Conservation (phyloP, 257 asterid species). For the Echites panduratus region DNA sequence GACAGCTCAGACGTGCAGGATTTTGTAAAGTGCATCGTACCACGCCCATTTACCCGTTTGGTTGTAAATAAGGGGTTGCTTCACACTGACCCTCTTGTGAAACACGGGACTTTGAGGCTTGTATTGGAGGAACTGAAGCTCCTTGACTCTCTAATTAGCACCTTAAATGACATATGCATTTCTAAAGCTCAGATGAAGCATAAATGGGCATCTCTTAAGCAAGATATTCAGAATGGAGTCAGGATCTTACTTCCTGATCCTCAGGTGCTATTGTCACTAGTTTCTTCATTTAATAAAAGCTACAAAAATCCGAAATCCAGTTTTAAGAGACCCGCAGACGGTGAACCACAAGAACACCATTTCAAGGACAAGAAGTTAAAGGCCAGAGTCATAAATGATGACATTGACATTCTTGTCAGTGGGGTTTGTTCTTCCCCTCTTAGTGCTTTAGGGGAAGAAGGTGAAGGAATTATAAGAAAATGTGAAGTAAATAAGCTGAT, state of each 20-base stretch:
- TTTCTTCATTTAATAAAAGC: constrained; percentile 54
- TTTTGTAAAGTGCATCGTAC: constrained; percentile 64
- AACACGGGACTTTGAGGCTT: constrained; percentile 75
- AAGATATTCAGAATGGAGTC: constrained; percentile 52
- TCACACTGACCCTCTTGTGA: constrained; percentile 64
- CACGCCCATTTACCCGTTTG: constrained; percentile 58
- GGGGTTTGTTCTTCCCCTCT: constrained; percentile 53
- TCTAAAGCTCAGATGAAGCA: constrained; percentile 33
- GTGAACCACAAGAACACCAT: constrained; percentile 29
- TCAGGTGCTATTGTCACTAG: constrained; percentile 65
- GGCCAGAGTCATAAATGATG: constrained; percentile 37
- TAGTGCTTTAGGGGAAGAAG: constrained; percentile 29
- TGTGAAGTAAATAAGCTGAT: constrained; percentile 36
- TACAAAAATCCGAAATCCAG: constrained; percentile 37
- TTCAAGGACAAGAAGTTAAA: constrained; percentile 53
- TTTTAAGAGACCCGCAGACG: constrained; percentile 58
- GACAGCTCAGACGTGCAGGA: constrained; percentile 46
- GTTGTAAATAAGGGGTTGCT: constrained; percentile 74
- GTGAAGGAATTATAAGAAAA: constrained; percentile 19
- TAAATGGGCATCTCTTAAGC: constrained; percentile 43
- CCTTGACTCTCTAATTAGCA: constrained; percentile 49
- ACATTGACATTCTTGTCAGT: constrained; percentile 54
- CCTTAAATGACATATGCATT: constrained; percentile 32
- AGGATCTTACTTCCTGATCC: constrained; percentile 72
- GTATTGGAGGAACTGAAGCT: constrained; percentile 67